A percentile compares a stretch with the other conserved stretches of the same genome.
These are phyloP conservation scores for Suillus subaureus DNA, from an alignment of 768 basidiomycete genomes.

Conservation along the genomic window DNA sequence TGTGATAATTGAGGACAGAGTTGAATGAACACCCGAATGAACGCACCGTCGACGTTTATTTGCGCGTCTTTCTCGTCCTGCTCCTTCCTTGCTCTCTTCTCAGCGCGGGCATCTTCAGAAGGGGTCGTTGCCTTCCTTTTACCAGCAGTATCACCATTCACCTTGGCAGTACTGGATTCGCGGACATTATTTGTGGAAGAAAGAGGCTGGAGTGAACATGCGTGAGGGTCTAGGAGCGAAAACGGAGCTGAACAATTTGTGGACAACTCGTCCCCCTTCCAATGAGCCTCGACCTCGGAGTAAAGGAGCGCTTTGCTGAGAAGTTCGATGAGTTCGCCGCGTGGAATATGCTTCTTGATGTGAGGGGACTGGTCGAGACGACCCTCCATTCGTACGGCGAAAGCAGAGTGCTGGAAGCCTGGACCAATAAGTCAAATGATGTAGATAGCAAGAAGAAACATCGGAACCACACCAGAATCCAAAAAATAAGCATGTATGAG, in stretches of 20 bases:
- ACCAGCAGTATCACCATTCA: slow-evolving; percentile 23
- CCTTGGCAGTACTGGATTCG: slow-evolving; percentile 13
- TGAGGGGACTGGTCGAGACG: slow-evolving; percentile 70
- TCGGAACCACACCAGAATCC: slow-evolving; percentile 64
- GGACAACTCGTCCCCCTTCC: slow-evolving; percentile 63
- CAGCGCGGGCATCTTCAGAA: slow-evolving; percentile 51
- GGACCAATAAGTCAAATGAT: slow-evolving; percentile 13
- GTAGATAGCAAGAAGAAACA: not conserved
- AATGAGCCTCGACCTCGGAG: slow-evolving; percentile 82
- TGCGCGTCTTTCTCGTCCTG: slow-evolving; percentile 36
- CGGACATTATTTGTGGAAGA: slow-evolving; percentile 21
- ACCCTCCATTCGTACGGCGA: slow-evolving; percentile 74
- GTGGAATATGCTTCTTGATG: slow-evolving; percentile 72
- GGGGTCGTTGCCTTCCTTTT: slow-evolving; percentile 59
- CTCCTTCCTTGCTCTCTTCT: slow-evolving; percentile 64
- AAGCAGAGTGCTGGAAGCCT: slow-evolving; percentile 86
- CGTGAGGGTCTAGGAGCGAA: slow-evolving; percentile 74
- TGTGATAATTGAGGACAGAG: slow-evolving; percentile 13
- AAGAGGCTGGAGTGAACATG: slow-evolving; percentile 57
- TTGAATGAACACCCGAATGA: slow-evolving; percentile 27
- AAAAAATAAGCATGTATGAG: slow-evolving; percentile 83
- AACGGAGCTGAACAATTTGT: slow-evolving; percentile 70
- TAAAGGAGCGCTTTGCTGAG: slow-evolving; percentile 81
- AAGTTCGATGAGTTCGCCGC: slow-evolving; percentile 81
- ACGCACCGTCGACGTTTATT: slow-evolving; percentile 47